Conservation (phyloP, 129 eudicot genomes). For the Smallanthus sonchifolius region DNA sequence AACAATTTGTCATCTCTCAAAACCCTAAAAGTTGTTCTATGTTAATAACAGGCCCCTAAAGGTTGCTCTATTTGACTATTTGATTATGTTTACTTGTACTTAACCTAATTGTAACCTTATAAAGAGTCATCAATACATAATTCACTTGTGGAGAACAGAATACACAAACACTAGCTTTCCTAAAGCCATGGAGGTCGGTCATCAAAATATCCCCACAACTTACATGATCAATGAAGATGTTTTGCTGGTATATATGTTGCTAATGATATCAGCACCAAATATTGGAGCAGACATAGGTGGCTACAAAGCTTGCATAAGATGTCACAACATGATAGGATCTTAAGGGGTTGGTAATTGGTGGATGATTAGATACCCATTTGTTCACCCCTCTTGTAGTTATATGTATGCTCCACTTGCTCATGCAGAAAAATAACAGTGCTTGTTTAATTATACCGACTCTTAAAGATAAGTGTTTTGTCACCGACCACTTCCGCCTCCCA, state of each 20-base stretch:
- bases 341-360: constrained; percentile 4
- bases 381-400: constrained; percentile 15
- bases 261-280: neutral
- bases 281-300: constrained; percentile 5
- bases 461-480: too few relatives aligned
- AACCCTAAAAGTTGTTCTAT: neutral
- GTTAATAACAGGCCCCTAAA: neutral
- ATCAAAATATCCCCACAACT: constrained; percentile 13
- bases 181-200: constrained; percentile 20
- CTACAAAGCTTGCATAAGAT: constrained; percentile 17
- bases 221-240: constrained; percentile 12
- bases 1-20: neutral
- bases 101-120: too few relatives aligned
- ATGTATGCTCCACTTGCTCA: constrained; percentile 19
- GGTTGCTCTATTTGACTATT: neutral
- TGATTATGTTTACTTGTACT: too few relatives aligned
- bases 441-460: neutral
- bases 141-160: constrained; percentile 7
- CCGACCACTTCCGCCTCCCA: too few relatives aligned
- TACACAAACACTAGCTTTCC: constrained; percentile 20
- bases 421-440: neutral
- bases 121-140: too few relatives aligned
- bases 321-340: constrained; percentile 17
- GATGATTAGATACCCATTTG: constrained; percentile 39
- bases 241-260: neutral